Evolutionary conservation across 2,329 filamentous ascomycete genomes (phyloP), one percentile per base, ranked within the genome.

Genomic region (Macrophomina pseudophaseolina): DNA sequence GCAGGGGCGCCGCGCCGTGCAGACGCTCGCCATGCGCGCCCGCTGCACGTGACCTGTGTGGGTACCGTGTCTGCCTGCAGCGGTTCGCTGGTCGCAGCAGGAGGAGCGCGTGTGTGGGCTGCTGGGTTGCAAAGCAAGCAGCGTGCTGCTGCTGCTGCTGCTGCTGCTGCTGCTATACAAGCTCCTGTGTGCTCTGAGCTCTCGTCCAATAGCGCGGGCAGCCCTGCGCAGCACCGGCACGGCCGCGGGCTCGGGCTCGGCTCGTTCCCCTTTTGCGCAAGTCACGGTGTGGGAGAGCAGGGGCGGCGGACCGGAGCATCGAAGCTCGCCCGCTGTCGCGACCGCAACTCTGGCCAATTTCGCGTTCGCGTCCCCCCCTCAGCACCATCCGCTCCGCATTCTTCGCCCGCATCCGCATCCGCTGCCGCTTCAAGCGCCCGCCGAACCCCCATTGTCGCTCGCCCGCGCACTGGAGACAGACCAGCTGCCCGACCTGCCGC

Each of bases 281-380:
- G 58, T 62, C 58, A 49, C 58, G 58, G 58, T 62, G 58, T 62
- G 44, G 44, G 58, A 38, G 58, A 62, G 58, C 58, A 62, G 58
- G 58, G 58, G 58, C 42, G 58, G 44, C 44, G 30, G 44, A 38
- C 58, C 33, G 58, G 58, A 62, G 58, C 58, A 62, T 49, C 58
- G 49, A 49, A 62, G 58, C 58, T 62, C 58, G 58, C 56, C 42
- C 54, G 30, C 32, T 52, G 59, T 52, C 60, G 60, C 60, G 60
- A 64, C 46, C 60, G 49, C 48, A 64, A 62, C 58, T 60, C 58
- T 62, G 58, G 42, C 23, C 46, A 48, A 62, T 62, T 28, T 64
- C 60, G 63, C 63, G 63, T 65, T 56, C 32, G 28, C 65, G 52
- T 56, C 52, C 18, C 40, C 44, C 65, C 65, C 65, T 52, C 51